Base-by-base conservation (phyloP, 2,329 filamentous ascomycete genomes). In the Rhynchosporium agropyri region DNA sequence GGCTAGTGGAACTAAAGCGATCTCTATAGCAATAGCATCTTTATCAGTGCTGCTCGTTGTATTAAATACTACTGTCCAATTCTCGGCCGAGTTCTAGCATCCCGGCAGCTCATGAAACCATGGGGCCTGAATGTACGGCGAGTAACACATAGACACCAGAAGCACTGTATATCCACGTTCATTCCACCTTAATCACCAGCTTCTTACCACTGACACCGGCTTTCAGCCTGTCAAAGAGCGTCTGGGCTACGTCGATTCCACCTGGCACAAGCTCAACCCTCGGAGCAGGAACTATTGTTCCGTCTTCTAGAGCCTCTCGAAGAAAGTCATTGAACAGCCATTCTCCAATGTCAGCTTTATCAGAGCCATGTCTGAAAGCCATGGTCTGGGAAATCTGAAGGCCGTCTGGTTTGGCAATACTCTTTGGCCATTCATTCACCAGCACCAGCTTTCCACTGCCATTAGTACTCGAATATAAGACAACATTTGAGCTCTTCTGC, bases 181-280 rank as follows among this genome's bases (percentile, higher is more conserved):
- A 65, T 3, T 63, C 55, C 8, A 62, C 31, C 31, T 62, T 58
- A 3, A 68, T 58, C 15, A 68, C 56, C n/a, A 69, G n/a, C 38
- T 67, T 68, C 61, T 53, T 68, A 12, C 59, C 66, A 60, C 67
- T 69, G 12, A 68, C 64, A 4, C 67, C 68, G 12, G 58, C 59
- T 40, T 64, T 66, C 43, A 66, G 20, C n/a, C 28, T 38, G 42
- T 70, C 66, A 20, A 65, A 60, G 7, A 49, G 58, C 3, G 53
- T 55, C 26, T 67, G 63, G 20, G 54, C 50, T 26, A 50, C 58
- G 3, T 15, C 13, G 50, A 69, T 53, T 13, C 62, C 66, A 4
- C 68, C 64, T 3, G 60, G 46, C 4, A 68, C 55, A 46, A 69
- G 54, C 58, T 66, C 57, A 51, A 69, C 42, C 36, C 59, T 45